Conservation (phyloP, 2,329 filamentous ascomycete species). For the Stenocarpella maydis region DNA sequence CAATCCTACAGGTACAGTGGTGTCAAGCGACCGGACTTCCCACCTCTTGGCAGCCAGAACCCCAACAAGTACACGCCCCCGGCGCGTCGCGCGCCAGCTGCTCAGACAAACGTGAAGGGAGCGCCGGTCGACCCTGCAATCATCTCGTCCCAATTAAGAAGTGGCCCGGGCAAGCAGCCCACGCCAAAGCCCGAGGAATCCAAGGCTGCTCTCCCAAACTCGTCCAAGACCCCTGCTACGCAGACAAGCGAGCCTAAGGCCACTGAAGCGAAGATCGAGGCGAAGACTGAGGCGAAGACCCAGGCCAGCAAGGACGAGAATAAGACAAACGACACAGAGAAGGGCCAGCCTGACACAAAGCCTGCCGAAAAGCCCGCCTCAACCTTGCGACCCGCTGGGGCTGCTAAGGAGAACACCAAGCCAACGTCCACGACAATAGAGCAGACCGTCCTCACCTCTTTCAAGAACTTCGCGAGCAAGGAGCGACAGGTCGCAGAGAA, state of each 20-base stretch:
- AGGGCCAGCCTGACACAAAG: slow-evolving; percentile 39
- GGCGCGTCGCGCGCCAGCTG: slow-evolving; percentile 81
- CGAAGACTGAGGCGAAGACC: slow-evolving; percentile 38
- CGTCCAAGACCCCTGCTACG: slow-evolving; percentile 40
- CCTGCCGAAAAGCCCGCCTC: slow-evolving; percentile 34
- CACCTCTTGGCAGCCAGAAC: slow-evolving; percentile 65
- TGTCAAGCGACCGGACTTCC: slow-evolving; percentile 77
- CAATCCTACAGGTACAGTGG: slow-evolving; percentile 79
- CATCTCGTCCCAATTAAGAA: slow-evolving; percentile 81
- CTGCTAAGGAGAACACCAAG: slow-evolving; percentile 47
- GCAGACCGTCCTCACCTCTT: slow-evolving; percentile 67
- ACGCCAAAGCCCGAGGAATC: slow-evolving; percentile 48
- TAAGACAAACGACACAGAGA: slow-evolving; percentile 43
- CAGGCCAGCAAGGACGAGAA: slow-evolving; percentile 42
- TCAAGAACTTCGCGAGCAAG: slow-evolving; percentile 69
- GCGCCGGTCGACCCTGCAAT: slow-evolving; percentile 88
- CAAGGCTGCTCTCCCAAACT: slow-evolving; percentile 40
- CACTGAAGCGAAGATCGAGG: slow-evolving; percentile 39
- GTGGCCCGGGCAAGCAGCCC: slow-evolving; percentile 51
- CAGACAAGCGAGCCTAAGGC: slow-evolving; percentile 44
- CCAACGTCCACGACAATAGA: slow-evolving; percentile 70
- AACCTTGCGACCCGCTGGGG: slow-evolving; percentile 44
- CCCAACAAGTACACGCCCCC: slow-evolving; percentile 86
- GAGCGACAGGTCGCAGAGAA: slow-evolving; percentile 66
- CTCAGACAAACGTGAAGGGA: slow-evolving; percentile 75